phyloP scores from a whole-genome alignment of 176 grass and related monocot species.

The Raddia guianensis region DNA sequence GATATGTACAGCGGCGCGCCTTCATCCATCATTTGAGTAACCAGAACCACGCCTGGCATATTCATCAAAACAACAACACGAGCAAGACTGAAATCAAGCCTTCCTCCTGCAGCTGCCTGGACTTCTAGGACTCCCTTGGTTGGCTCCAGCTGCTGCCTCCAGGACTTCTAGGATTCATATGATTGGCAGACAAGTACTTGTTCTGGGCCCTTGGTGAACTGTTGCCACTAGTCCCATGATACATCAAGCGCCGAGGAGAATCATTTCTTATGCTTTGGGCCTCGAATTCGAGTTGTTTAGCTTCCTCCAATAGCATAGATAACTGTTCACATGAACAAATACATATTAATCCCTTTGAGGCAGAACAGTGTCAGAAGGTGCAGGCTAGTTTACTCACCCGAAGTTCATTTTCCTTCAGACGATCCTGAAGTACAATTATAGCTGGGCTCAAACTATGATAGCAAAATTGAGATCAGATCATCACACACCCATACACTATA shows the following conservation, averaged over 20 bases:
- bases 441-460: slow-evolving; percentile 80
- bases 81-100: slow-evolving; percentile 40
- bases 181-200: slow-evolving; percentile 38
- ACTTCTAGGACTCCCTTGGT: slow-evolving; percentile 41
- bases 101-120: slow-evolving; percentile 45
- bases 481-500: slow-evolving; percentile 17
- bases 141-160: slow-evolving; percentile 36
- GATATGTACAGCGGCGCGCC: slow-evolving; percentile 41
- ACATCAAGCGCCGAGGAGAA: slow-evolving; percentile 45
- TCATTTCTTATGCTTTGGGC: slow-evolving; percentile 27
- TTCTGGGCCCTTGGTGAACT: slow-evolving; percentile 24
- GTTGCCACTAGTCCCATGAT: slow-evolving; percentile 40
- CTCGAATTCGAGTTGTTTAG: slow-evolving; percentile 59
- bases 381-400: slow-evolving; percentile 61
- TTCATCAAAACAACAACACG: neutral
- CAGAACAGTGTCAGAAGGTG: neutral
- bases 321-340: slow-evolving; percentile 42
- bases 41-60: neutral
- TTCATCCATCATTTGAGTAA: neutral
- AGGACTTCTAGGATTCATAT: slow-evolving; percentile 40
- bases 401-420: slow-evolving; percentile 85
- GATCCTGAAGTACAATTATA: slow-evolving; percentile 72
- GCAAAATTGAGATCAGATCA: slow-evolving; percentile 9
- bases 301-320: slow-evolving; percentile 58
- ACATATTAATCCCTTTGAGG: slow-evolving; percentile 33